Base-by-base conservation (phyloP, 345 rosid species). In the Zanthoxylum bungeanum region DNA sequence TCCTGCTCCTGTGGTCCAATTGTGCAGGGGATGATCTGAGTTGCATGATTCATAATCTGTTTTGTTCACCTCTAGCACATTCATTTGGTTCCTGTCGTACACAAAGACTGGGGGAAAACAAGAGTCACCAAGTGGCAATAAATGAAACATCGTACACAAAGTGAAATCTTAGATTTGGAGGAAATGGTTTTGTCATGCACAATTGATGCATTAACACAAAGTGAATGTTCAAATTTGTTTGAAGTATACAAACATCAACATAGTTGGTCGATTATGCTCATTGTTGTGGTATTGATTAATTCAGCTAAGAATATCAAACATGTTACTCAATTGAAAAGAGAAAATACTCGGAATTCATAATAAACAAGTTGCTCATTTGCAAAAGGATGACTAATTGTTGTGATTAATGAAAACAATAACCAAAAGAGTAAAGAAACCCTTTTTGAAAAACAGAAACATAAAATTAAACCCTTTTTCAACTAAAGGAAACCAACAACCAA, bases 1-100 rank as follows among this genome's bases (percentile, higher is more conserved):
- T 73, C 99, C 98, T 3, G 94, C 89, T 68, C 98, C 98, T 9
- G 56, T 84, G 16, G 92, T 95, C 96, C 94, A 95, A 60, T 91
- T 93, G 55, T 84, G 85, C 27, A 89, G 86, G 7, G 91, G 89
- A 66, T 88, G 86, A 36, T 88, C 86, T 0, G 93, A 33, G 44
- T 83, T 92, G 87, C 99, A 95, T 1, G 68, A 68, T 79, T 81
- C 82, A 47, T 93, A 95, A 63, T 85, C 82, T 0, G 97, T 91
- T 71, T 88, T 72, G 85, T 95, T 95, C 82, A 95, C 99, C 81
- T 95, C 97, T 21, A 95, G 81, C 57, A 95, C 87, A 27, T 86
- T 82, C 88, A 75, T 76, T 79, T 95, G 97, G 85, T 91, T 86
- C 82, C 98, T 88, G 67, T 95, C 94, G 39, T 93, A 95, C 74